Percentiles rank a stretch among this genome's conserved stretches.
These are phyloP conservation scores for Aspergillus cejpii DNA, from an alignment of 2,329 filamentous ascomycete genomes.

Conservation along the genomic window DNA sequence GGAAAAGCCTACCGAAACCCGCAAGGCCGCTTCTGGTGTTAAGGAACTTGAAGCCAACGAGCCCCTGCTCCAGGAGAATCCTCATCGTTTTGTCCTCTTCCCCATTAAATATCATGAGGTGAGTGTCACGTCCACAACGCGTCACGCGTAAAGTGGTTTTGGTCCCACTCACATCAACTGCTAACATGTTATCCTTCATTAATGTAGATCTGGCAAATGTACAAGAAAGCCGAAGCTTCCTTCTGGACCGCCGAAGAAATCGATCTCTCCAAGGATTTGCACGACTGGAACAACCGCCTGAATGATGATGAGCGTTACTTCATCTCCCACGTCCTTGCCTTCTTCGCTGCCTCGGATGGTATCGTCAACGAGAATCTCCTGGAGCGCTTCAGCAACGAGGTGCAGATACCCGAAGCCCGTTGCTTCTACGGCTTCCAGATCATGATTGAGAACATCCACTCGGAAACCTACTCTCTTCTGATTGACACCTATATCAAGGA, in stretches of 20 bases:
- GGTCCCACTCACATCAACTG: slow-evolving; percentile 9
- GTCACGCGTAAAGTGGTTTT: slow-evolving; percentile 62
- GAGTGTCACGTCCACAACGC: slow-evolving; percentile 50
- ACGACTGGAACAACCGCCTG: slow-evolving; percentile 98
- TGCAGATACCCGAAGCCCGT: slow-evolving; percentile 93
- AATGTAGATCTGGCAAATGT: slow-evolving; percentile 96
- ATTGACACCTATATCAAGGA: slow-evolving; percentile 99
- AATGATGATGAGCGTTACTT: slow-evolving; percentile 98
- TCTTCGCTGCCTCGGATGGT: slow-evolving; percentile 97
- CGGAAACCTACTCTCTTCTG: slow-evolving; percentile 96
- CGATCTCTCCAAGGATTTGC: slow-evolving; percentile 94
- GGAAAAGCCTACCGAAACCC: slow-evolving; percentile 38
- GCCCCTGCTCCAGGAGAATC: slow-evolving; percentile 91
- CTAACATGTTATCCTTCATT: slow-evolving; percentile 34
- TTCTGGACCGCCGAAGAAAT: slow-evolving; percentile 99
- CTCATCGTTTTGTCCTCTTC: slow-evolving; percentile 93
- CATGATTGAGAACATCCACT: slow-evolving; percentile 99
- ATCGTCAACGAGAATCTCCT: slow-evolving; percentile 99
- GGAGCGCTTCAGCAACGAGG: slow-evolving; percentile 93
- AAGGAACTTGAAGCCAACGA: slow-evolving; percentile 71
- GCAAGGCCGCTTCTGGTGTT: slow-evolving; percentile 47
- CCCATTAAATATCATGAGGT: slow-evolving; percentile 99
- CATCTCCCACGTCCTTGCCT: slow-evolving; percentile 95
- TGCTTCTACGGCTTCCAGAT: slow-evolving; percentile 99
- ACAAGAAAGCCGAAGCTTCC: slow-evolving; percentile 98